Evolutionary conservation across 108 stramenopile species (phyloP).

Genomic region (Discostella stelligeroides): DNA sequence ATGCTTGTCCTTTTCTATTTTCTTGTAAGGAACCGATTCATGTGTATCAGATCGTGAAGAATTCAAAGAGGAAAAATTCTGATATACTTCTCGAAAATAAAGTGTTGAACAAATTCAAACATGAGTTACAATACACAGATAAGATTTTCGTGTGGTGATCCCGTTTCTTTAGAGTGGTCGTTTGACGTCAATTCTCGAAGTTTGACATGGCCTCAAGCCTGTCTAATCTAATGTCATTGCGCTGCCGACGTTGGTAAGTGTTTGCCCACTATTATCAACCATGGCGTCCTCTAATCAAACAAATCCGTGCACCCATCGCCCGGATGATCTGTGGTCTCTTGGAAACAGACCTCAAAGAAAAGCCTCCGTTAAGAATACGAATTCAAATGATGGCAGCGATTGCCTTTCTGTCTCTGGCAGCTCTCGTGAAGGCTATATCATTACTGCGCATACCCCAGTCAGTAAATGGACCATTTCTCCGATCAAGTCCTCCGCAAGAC

Average conservation of each 20-base stretch:
- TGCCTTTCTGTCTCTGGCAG: background rate
- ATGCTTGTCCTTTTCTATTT: no score
- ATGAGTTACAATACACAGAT: no score
- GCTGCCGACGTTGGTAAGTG: no score
- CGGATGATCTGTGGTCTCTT: background rate
- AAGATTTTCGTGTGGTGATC: no score
- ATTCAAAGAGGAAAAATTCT: no score
- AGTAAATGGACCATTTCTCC: slow-evolving; percentile 8
- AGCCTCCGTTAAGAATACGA: background rate
- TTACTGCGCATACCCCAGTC: background rate
- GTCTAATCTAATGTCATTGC: background rate
- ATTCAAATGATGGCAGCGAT: background rate
- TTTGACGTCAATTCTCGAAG: no score
- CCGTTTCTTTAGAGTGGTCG: no score
- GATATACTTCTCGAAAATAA: no score
- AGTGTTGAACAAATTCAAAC: no score
- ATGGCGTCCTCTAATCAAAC: background rate
- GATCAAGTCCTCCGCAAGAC: slow-evolving; percentile 8
- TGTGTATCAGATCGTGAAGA: no score
- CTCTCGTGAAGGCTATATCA: background rate
- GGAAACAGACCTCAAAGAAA: background rate
- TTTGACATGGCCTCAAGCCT: no score
- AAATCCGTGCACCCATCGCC: background rate
- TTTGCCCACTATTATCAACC: background rate
- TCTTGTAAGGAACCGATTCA: no score